Evolutionary conservation across 2,329 filamentous ascomycete species (phyloP), one percentile per base, ranked within the genome.

Genomic region (Aplosporella prunicola): DNA sequence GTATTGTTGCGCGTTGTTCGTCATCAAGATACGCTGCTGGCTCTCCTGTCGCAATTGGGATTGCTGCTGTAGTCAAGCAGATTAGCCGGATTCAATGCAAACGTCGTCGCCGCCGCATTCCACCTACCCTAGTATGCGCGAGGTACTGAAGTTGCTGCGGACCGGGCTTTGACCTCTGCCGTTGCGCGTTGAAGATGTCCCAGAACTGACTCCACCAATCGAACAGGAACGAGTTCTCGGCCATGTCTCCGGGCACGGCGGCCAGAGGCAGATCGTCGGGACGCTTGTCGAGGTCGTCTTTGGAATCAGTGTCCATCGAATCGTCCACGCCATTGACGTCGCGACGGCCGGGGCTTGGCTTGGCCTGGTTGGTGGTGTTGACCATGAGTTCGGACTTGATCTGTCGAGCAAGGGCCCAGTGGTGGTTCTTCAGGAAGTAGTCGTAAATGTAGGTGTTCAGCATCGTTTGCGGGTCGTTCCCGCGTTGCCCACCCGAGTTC

Each of bases 121-220:
- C 32, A 20, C 66, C 53, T 74, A 93, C 88, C 73, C 93, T 83
- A 45, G 81, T 87, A 54, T 93, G 83, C 42, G 72, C 66, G 41
- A 93, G 76, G 60, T 93, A 94, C 65, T 83, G 78, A 45, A 73
- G 54, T 70, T 78, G 39, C 72, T 72, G 38, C 74, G 75, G 30
- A 53, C 56, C 58, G 43, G 31, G 38, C 44, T 43, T 58, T 56
- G 32, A 48, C 43, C 39, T 78, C 35, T 44, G 20, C 53, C 85
- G 82, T 56, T 89, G 83, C 39, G 86, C 85, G 54, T 78, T 78
- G 62, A 83, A 93, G 50, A 96, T 86, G 53, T 98, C 91, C 87
- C 87, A 96, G 61, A 98, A 98, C 35, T 95, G 74, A 54, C 80
- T 85, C 68, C 93, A 98, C 91, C 91, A 98, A 53, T 96, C 91